These are phyloP conservation scores for Wickerhamomyces tratensis DNA, from an alignment of 805 yeast species.

Conservation along the genomic window DNA sequence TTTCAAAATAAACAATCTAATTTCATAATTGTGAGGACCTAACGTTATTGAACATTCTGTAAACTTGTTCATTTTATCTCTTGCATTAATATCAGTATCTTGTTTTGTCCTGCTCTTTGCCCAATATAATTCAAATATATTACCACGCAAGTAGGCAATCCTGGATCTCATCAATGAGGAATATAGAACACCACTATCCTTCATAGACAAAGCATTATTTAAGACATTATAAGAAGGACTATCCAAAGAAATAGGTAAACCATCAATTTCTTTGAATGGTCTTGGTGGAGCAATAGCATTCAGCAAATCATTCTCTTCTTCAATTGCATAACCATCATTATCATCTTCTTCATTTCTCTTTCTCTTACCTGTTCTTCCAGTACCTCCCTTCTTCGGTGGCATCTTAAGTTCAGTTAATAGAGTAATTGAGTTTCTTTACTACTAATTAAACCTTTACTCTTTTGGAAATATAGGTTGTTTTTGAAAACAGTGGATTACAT, in stretches of 20 bases:
- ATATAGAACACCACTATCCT: constrained; percentile 66
- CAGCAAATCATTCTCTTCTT: constrained; percentile 11
- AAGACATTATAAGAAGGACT: constrained; percentile 57
- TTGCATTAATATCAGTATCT: constrained; percentile 39
- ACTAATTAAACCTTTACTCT: too few species aligned
- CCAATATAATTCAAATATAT: constrained; percentile 77
- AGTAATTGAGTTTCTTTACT: too few species aligned
- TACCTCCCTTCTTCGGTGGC: background rate
- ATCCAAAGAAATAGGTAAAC: constrained; percentile 56
- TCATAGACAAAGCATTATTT: constrained; percentile 55
- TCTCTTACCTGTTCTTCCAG: constrained; percentile 4
- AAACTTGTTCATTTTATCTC: constrained; percentile 84
- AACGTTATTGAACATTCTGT: constrained; percentile 63
- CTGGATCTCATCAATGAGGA: constrained; percentile 69
- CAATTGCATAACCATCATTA: constrained; percentile 14
- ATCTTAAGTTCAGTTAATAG: background rate
- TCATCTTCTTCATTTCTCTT: constrained; percentile 12
- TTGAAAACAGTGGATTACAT: too few species aligned
- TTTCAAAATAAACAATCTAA: constrained; percentile 72
- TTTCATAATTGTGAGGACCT: constrained; percentile 80
- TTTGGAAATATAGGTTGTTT: too few species aligned
- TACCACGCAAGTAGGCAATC: constrained; percentile 51
- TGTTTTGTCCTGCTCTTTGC: constrained; percentile 42
- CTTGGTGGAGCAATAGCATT: constrained; percentile 21
- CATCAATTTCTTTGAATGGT: constrained; percentile 60